These are phyloP conservation scores for Pulveroboletus frians DNA, from an alignment of 768 basidiomycete genomes.

Conservation along the genomic window DNA sequence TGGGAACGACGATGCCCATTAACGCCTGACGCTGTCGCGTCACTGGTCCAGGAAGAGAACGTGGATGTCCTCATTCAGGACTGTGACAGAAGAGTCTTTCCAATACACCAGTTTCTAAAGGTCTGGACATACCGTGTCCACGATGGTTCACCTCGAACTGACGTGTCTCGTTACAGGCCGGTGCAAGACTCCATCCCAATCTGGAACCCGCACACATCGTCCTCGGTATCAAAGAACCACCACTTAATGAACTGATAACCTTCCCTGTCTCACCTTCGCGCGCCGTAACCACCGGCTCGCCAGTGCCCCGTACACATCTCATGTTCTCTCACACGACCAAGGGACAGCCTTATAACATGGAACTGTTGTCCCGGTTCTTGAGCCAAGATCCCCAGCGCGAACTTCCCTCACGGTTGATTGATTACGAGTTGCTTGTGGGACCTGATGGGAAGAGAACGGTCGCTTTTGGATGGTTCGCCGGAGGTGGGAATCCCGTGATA, in stretches of 20 bases:
- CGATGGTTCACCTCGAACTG: background rate
- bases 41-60: constrained; percentile 50
- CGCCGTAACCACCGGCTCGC: constrained; percentile 10
- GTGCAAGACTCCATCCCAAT: constrained; percentile 58
- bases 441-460: constrained; percentile 68
- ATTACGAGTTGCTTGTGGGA: constrained; percentile 78
- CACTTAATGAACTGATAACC: constrained; percentile 55
- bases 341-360: constrained; percentile 82
- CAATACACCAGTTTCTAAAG: constrained; percentile 55
- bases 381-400: constrained; percentile 20
- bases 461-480: constrained; percentile 91
- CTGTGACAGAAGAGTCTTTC: constrained; percentile 72
- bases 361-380: constrained; percentile 64
- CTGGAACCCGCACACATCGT: constrained; percentile 67
- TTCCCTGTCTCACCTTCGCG: constrained; percentile 33
- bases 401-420: constrained; percentile 55
- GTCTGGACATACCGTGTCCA: constrained; percentile 33
- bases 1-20: constrained; percentile 88
- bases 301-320: constrained; percentile 60
- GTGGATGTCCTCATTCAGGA: constrained; percentile 70
- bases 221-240: constrained; percentile 87
- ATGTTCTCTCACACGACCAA: constrained; percentile 95
- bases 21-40: constrained; percentile 66
- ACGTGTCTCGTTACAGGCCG: constrained; percentile 51
- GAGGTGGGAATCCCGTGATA: constrained; percentile 45